A percentile compares a stretch with the other conserved stretches of the same genome.
These are phyloP conservation scores for Eruca vesicaria DNA, from an alignment of 441 rosid genomes.

Conservation along the genomic window DNA sequence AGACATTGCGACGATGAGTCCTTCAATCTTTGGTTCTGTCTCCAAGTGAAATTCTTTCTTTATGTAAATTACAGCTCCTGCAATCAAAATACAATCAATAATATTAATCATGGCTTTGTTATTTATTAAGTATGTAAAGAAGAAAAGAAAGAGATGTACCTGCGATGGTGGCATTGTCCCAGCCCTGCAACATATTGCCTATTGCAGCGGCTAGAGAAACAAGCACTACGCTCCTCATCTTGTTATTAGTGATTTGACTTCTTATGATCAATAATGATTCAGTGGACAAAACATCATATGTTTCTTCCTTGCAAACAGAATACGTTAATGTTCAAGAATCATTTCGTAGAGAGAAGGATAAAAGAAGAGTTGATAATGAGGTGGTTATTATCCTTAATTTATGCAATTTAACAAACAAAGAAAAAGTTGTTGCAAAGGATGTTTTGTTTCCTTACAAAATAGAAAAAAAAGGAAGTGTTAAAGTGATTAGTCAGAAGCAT, in stretches of 20 bases:
- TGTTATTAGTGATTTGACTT: neutral
- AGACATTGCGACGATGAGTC: conserved; percentile 86
- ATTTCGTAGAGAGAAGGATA: neutral
- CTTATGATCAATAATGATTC: neutral
- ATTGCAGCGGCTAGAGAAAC: conserved; percentile 66
- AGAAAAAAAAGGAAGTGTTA: neutral
- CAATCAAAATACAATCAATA: conserved; percentile 5
- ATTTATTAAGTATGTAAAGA: neutral
- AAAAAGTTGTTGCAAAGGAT: neutral
- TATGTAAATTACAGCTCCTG: conserved; percentile 47
- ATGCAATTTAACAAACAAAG: neutral
- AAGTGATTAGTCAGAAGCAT: conserved; percentile 16
- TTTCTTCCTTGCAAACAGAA: neutral
- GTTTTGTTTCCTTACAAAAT: conserved; percentile 11
- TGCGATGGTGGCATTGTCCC: conserved; percentile 89
- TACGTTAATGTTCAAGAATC: neutral
- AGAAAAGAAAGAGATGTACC: conserved; percentile 36
- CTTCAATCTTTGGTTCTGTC: conserved; percentile 67
- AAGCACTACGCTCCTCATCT: conserved; percentile 61
- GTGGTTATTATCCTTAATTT: neutral
- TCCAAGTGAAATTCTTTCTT: conserved; percentile 68
- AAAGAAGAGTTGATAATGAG: conserved; percentile 9
- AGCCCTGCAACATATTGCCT: conserved; percentile 74
- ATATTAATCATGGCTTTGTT: neutral
- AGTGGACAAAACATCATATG: neutral